Percentiles rank a stretch among this genome's conserved stretches.
These are phyloP conservation scores for Cytospora mali DNA, from an alignment of 2,329 filamentous ascomycete species.

Conservation along the genomic window DNA sequence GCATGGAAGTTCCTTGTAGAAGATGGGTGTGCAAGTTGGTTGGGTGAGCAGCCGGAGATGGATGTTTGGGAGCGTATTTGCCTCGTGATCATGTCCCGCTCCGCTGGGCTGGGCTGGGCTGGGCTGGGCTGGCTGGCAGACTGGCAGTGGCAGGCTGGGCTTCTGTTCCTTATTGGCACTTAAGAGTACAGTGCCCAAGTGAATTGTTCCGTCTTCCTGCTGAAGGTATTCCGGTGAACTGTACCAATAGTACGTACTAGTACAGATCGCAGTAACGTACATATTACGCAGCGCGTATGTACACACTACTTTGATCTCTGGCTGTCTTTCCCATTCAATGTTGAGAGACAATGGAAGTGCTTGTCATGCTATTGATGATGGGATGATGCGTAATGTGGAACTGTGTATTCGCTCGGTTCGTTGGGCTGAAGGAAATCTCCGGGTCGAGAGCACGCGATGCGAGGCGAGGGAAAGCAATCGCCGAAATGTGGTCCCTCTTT, in stretches of 20 bases:
- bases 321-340: too few species aligned
- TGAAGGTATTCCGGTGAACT: too few species aligned
- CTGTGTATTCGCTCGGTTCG: background rate
- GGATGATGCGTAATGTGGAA: background rate
- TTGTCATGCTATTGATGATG: background rate
- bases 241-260: too few species aligned
- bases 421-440: background rate
- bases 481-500: background rate
- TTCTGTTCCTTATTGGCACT: too few species aligned
- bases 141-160: too few species aligned
- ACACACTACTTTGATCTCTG: background rate
- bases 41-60: background rate
- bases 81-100: slow-evolving; percentile 9
- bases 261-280: too few species aligned
- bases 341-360: too few species aligned
- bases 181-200: background rate
- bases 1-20: slow-evolving; percentile 6
- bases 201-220: too few species aligned
- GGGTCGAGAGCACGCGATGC: background rate
- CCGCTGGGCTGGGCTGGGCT: slow-evolving; percentile 5
- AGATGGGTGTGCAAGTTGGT: background rate
- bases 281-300: background rate
- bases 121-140: too few species aligned
- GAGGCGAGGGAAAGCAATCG: background rate
- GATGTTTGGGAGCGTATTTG: background rate